A percentile compares a stretch with the other conserved stretches of the same genome.
These are phyloP conservation scores for Pascua guehoae DNA, from an alignment of 1,284 basidiomycete species.

Conservation along the genomic window DNA sequence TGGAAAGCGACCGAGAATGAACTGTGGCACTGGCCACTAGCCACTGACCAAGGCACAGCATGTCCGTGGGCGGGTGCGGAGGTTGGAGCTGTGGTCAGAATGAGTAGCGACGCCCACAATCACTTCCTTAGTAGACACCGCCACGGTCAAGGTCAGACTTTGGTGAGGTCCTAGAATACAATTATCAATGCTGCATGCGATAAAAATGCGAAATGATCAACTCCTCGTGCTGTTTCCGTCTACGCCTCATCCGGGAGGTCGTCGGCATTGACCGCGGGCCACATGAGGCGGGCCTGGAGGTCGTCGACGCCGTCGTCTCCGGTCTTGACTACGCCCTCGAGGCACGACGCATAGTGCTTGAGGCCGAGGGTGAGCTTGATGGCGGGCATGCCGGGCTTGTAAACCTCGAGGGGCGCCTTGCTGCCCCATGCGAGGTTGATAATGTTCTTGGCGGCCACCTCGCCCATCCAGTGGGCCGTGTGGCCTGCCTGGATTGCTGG, in stretches of 20 bases:
- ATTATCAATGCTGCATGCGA: too few relatives aligned
- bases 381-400: constrained; percentile 57
- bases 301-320: constrained; percentile 54
- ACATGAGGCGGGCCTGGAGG: constrained; percentile 53
- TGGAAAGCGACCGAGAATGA: too few relatives aligned
- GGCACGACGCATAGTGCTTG: constrained; percentile 53
- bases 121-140: too few relatives aligned
- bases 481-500: constrained; percentile 60
- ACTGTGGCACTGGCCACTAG: too few relatives aligned
- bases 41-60: too few relatives aligned
- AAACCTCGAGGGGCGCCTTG: constrained; percentile 53
- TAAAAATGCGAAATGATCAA: too few relatives aligned
- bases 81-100: too few relatives aligned
- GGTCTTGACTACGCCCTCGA: constrained; percentile 52
- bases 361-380: constrained; percentile 70
- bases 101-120: too few relatives aligned
- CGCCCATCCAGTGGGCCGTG: constrained; percentile 61
- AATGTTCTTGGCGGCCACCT: constrained; percentile 49
- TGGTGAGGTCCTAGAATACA: too few relatives aligned
- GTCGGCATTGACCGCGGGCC: constrained; percentile 32
- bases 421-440: constrained; percentile 35
- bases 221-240: not conserved
- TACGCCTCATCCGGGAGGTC: constrained; percentile 12
- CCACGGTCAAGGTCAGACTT: too few relatives aligned
- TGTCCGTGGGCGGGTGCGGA: too few relatives aligned